Evolutionary conservation across 2,329 filamentous ascomycete species (phyloP), one percentile per base, ranked within the genome.

Genomic region (Aspergillus neotritici): DNA sequence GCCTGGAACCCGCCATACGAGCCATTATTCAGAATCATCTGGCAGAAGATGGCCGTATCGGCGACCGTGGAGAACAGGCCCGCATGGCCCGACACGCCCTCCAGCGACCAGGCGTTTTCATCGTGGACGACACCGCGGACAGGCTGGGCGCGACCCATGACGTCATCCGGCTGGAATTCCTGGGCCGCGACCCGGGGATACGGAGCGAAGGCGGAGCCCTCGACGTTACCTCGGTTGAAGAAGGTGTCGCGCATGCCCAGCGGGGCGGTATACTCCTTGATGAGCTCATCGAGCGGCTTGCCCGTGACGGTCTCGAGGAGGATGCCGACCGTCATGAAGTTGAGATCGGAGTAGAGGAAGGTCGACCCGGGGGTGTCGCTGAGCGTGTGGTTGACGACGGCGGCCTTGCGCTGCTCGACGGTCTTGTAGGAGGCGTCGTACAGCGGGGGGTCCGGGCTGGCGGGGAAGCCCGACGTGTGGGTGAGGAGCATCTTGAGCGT

Each of bases 1-100:
- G 64, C 54, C 10, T 52, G 51, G 6, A 47, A 40, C 4, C 61
- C 57, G 31, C 43, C 51, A 44, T 67, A 67, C 1, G 62, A 66
- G 11, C 64, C 64, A 43, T 65, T 64, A 50, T 66, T 65, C 12
- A 65, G 53, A 31, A 66, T 60, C 63, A 66, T 66, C 45, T 66
- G 63, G 41, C 61, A 62, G 43, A 65, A 48, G 12, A 49, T 53
- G 4, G 63, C 61, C 15, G 55, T 55, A 43, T 66, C 63, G 1
- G 28, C 31, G 5, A 55, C 61, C 0, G 63, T 65, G 1, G 63
- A 64, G 44, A 66, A 66, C 6, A 67, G 49, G 1, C 64, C 64
- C 1, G 64, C 64, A 39, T 66, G 64, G 15, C 64, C 64, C 5
- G 61, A 60, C 5, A 67, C 60, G 9, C 64, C 64, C 31, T 53